Evolutionary conservation across 2,329 filamentous ascomycete genomes (phyloP).

Genomic region (Endoconidiophora laricicola): DNA sequence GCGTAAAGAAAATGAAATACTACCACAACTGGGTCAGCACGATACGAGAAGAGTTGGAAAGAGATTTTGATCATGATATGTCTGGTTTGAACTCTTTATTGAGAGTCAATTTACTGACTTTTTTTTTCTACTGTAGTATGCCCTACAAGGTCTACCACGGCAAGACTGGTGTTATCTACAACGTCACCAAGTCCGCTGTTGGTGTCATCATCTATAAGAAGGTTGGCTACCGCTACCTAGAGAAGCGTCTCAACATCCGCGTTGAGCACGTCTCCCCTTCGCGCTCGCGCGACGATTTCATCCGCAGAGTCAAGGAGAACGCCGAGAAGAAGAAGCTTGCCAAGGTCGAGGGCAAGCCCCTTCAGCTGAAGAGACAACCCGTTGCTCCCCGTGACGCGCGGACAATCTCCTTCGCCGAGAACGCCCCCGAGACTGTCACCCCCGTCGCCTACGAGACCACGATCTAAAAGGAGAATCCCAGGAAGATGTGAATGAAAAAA

Average conservation of each 20-base stretch:
- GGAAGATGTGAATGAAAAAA: slow-evolving; percentile 13
- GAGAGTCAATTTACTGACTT: too few relatives aligned
- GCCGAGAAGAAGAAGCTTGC: slow-evolving; percentile 83
- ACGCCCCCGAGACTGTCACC: slow-evolving; percentile 77
- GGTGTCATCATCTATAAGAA: slow-evolving; percentile 99
- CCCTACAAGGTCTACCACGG: slow-evolving; percentile 99
- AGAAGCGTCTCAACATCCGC: slow-evolving; percentile 99
- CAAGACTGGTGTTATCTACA: slow-evolving; percentile 97
- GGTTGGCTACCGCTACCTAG: slow-evolving; percentile 97
- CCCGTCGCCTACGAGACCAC: slow-evolving; percentile 95
- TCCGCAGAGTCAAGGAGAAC: slow-evolving; percentile 92
- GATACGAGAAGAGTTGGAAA: too few relatives aligned
- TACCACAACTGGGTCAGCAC: too few relatives aligned
- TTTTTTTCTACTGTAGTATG: slow-evolving; percentile 44
- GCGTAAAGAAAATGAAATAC: too few relatives aligned
- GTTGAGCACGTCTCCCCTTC: slow-evolving; percentile 93
- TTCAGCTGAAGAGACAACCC: slow-evolving; percentile 88
- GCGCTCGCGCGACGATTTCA: slow-evolving; percentile 91
- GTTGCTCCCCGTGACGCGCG: slow-evolving; percentile 61
- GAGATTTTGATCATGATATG: too few relatives aligned
- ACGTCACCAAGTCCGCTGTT: slow-evolving; percentile 95
- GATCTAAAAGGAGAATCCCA: slow-evolving; percentile 50
- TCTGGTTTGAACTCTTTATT: too few relatives aligned
- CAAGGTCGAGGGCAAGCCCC: slow-evolving; percentile 71
- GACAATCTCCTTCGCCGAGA: slow-evolving; percentile 65